These are phyloP conservation scores for Hydnum rufescens DNA, from an alignment of 768 basidiomycete species.

Conservation along the genomic window DNA sequence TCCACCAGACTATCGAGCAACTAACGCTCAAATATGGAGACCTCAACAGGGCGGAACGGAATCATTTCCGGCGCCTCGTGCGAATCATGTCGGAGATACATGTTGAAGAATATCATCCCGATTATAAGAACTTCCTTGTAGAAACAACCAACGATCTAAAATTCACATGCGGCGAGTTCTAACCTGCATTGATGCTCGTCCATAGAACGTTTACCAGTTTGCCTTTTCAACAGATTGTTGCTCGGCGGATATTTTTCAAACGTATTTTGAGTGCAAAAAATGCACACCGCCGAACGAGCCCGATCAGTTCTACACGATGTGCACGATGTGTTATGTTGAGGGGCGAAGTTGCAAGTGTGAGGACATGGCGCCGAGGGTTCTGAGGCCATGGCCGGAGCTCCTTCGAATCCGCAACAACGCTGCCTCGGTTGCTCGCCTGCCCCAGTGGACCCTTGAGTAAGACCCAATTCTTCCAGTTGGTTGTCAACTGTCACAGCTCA, in stretches of 20 bases:
- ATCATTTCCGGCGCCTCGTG: slow-evolving; percentile 21
- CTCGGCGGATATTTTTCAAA: slow-evolving; percentile 61
- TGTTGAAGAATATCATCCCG: slow-evolving; percentile 24
- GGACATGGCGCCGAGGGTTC: slow-evolving; percentile 28
- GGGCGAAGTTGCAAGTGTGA: slow-evolving; percentile 52
- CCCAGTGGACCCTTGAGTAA: neutral
- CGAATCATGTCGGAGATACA: slow-evolving; percentile 33
- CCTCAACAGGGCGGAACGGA: neutral
- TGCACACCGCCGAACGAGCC: slow-evolving; percentile 19
- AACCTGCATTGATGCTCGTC: neutral
- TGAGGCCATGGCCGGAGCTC: neutral
- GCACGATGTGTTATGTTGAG: slow-evolving; percentile 55
- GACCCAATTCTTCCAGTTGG: neutral
- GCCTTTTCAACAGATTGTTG: slow-evolving; percentile 49
- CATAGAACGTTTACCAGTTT: neutral
- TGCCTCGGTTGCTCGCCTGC: neutral
- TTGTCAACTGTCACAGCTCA: neutral
- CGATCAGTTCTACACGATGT: slow-evolving; percentile 27
- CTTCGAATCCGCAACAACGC: neutral
- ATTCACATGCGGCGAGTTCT: neutral
- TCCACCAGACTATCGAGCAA: slow-evolving; percentile 3
- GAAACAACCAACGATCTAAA: neutral
- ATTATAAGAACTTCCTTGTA: slow-evolving; percentile 4
- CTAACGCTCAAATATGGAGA: neutral
- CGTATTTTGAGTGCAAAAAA: slow-evolving; percentile 48